Evolutionary conservation across 352 stramenopile species (phyloP), one percentile per base, ranked within the genome.

Genomic region (Globisporangium recalcitrans): DNA sequence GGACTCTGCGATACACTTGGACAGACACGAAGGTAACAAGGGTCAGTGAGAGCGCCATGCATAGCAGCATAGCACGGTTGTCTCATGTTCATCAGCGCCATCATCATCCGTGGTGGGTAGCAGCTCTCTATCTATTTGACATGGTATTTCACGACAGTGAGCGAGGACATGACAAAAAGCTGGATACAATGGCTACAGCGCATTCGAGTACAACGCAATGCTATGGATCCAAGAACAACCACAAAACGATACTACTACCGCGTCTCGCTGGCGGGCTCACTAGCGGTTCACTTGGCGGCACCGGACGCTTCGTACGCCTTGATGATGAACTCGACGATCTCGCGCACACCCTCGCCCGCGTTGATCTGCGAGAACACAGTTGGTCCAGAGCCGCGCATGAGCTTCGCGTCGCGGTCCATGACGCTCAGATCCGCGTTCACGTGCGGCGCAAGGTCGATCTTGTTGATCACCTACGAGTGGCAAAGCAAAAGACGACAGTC

Each of bases 341-440:
- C 87, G 22, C 86, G 55, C 16, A 99, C 77, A 29, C 90, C 90
- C 19, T 81, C 78, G 62, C 86, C 85, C 52, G 97, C 77, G 66
- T 97, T 98, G 49, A 99, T 97, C 67, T 98, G 96, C 56, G 94
- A 88, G 74, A 99, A 98, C 13, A 99, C 77, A 2, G 92, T 98
- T 11, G 97, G 95, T 21, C 95, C 97, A 1, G 80, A 63, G 59
- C 90, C 89, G 46, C 97, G 89, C 97, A 99, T 99, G 34, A 87
- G 80, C 60, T 95, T 94, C 24, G 95, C 88, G 72, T 99, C 96
- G 46, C 93, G 81, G 47, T 93, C 71, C 97, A 99, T 99, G 36
- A 99, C 91, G 26, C 86, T 81, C 31, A 99, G 72, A 64, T 97
- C 91, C 0, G 96, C 94, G 63, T 94, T 92, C 11, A 99, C 97